Base-by-base conservation (phyloP, 805 yeast species). In the Yarrowia sp. region DNA sequence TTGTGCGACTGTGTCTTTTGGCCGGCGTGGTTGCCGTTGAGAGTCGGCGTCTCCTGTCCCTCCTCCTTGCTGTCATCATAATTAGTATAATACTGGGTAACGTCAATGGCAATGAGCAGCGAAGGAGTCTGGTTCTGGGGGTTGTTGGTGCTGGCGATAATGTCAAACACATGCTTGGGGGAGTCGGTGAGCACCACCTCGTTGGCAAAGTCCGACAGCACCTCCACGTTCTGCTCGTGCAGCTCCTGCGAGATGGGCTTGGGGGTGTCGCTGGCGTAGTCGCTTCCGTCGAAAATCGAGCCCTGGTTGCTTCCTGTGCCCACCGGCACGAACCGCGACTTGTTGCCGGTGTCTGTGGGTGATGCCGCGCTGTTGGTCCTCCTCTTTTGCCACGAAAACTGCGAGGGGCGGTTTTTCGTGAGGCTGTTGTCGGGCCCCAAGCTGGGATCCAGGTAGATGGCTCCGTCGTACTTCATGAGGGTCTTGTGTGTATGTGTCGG, bases 111-210 rank as follows among this genome's bases (percentile, higher is more conserved):
- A 15, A 61, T 38, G 13, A 61, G 38, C 36, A 61, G 53, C n/a
- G 66, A 46, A n/a, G 53, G 55, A 15, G 55, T 19, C 14, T 46
- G 14, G 8, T 15, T 20, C 40, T 42, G 42, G 38, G 55, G 66
- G 24, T 36, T 46, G 46, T 61, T 61, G 19, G 55, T 46, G 34
- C 34, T 39, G 15, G 66, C 66, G 3, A 61, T 46, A 3, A 20
- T 24, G 55, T 61, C 55, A 20, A 61, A 47, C 55, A 61, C 36
- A 20, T 47, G 66, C 38, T 47, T 46, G 36, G 66, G 66, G n/a
- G 66, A 61, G 55, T 61, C 55, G 3, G 66, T 61, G 24, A 61
- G 46, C 50, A 61, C 55, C 38, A 61, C 46, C 46, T 61, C 46
- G 36, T 46, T 14, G 66, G 46, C 43, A 24, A 46, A 61, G 33